Percentiles rank a stretch among this genome's conserved stretches.
phyloP scores from a whole-genome alignment of 2,329 filamentous ascomycete genomes.

The Cercospora zeina region DNA sequence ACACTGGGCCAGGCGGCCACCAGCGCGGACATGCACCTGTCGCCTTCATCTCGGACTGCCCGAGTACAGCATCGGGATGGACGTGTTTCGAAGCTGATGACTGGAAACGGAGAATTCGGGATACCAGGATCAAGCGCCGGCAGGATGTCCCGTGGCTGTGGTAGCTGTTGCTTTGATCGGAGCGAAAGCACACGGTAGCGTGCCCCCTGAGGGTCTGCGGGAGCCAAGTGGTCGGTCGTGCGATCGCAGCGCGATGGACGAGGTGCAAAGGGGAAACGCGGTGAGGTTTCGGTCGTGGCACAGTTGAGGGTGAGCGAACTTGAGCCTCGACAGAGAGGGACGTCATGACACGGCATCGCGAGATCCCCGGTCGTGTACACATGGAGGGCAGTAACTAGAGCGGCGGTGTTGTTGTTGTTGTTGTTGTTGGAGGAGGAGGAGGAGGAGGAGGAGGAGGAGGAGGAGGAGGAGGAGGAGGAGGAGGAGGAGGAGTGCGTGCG shows the following conservation, averaged over 20 bases:
- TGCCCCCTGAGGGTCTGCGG: not conserved
- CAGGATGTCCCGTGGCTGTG: constrained; percentile 5
- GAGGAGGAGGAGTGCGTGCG: not conserved
- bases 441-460: no score
- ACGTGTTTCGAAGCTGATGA: not conserved
- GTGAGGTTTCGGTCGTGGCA: not conserved
- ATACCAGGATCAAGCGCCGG: not conserved
- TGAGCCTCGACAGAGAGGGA: not conserved
- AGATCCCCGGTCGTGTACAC: not conserved
- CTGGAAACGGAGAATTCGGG: not conserved
- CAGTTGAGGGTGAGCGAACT: not conserved
- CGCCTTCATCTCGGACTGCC: constrained; percentile 4
- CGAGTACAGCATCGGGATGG: not conserved
- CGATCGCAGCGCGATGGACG: not conserved
- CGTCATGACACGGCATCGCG: not conserved
- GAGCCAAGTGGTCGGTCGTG: not conserved
- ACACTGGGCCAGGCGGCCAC: not conserved
- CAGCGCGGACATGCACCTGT: not conserved
- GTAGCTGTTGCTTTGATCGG: not conserved
- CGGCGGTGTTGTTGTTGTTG: not conserved
- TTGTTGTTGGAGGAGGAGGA: no score
- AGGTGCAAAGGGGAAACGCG: not conserved
- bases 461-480: not conserved
- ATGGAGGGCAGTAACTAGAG: not conserved
- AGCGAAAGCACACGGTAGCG: not conserved